These are phyloP conservation scores for Tolypocladium guangdongense DNA, from an alignment of 2,329 filamentous ascomycete species.

Conservation along the genomic window DNA sequence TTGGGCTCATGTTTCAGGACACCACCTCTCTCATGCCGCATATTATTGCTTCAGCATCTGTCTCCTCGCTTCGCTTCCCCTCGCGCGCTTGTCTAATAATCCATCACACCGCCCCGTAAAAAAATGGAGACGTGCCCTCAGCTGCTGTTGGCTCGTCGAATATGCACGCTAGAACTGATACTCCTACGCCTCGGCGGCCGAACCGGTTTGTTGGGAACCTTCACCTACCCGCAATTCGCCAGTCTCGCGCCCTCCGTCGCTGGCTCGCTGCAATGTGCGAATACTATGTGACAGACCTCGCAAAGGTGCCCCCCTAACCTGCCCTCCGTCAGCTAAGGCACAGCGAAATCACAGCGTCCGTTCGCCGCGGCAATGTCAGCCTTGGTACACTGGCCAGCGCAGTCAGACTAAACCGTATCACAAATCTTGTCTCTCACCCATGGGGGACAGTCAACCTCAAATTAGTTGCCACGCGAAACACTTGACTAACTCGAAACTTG, in stretches of 20 bases:
- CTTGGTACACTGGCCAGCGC: not conserved
- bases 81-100: too few relatives aligned
- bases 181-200: not conserved
- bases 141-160: not conserved
- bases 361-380: not conserved
- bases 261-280: not conserved
- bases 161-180: not conserved
- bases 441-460: not conserved
- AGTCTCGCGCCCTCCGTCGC: not conserved
- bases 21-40: not conserved
- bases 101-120: not conserved
- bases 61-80: too few relatives aligned
- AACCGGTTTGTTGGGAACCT: not conserved
- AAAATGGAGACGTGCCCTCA: not conserved
- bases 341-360: not conserved
- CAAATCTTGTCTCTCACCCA: not conserved
- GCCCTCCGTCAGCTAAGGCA: not conserved
- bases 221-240: not conserved
- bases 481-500: not conserved
- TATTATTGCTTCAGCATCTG: not conserved
- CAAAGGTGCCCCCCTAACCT: not conserved
- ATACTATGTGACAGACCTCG: not conserved
- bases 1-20: not conserved
- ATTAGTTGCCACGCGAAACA: not conserved
- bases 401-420: not conserved